Conservation (phyloP, 1,139 yeast genomes). For the Yamadazyma diospyri region DNA sequence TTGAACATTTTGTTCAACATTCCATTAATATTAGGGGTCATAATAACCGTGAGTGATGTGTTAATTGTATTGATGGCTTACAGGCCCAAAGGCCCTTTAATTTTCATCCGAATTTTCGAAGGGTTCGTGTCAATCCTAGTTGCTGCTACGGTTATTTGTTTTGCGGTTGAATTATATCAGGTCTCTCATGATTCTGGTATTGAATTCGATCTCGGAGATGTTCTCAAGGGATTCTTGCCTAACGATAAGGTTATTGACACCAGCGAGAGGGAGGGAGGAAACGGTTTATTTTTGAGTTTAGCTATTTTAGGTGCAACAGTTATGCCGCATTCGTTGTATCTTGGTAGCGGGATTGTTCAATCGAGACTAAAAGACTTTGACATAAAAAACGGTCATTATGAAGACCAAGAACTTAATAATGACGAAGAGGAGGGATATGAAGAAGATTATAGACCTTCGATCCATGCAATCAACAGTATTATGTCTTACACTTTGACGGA, state of each 20-base stretch:
- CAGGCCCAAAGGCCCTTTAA: constrained; percentile 80
- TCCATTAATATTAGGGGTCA: constrained; percentile 77
- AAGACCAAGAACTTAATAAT: not conserved
- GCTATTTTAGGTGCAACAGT: constrained; percentile 96
- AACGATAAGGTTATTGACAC: constrained; percentile 58
- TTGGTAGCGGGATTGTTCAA: constrained; percentile 92
- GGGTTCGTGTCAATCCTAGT: constrained; percentile 75
- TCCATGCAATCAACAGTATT: constrained; percentile 63
- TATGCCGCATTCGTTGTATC: constrained; percentile 92
- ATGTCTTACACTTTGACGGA: constrained; percentile 67
- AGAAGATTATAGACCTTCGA: constrained; percentile 54
- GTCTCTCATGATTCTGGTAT: constrained; percentile 52
- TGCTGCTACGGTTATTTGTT: constrained; percentile 79
- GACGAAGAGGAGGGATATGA: constrained; percentile 22
- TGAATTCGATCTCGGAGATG: constrained; percentile 50
- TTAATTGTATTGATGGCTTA: constrained; percentile 82
- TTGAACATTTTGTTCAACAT: constrained; percentile 74
- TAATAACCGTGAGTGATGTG: constrained; percentile 81
- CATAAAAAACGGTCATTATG: constrained; percentile 53
- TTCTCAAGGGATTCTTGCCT: constrained; percentile 76
- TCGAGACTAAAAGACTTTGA: constrained; percentile 85
- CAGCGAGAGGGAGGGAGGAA: constrained; percentile 57
- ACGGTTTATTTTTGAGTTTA: constrained; percentile 78
- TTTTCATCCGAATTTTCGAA: constrained; percentile 78
- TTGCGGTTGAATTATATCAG: constrained; percentile 72